Base-by-base conservation (phyloP, 768 basidiomycete genomes). In the Grammothele lineata region DNA sequence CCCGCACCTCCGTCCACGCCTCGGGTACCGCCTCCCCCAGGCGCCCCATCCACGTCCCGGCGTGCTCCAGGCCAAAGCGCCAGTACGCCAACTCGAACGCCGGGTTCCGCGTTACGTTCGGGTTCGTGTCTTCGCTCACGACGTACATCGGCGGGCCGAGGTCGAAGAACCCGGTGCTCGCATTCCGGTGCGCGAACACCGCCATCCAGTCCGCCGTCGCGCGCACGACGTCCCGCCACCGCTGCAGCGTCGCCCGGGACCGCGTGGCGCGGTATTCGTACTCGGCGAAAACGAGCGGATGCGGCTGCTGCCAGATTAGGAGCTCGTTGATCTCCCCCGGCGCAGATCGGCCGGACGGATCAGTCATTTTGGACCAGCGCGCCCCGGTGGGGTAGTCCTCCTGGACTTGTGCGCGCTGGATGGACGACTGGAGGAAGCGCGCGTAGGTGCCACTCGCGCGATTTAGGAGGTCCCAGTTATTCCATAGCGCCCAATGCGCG, bases 311-410 rank as follows among this genome's bases (percentile, higher is more conserved):
- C 78, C 79, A 83, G 45, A 83, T 77, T 27, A 83, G 69, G 14
- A 81, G 70, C 54, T 79, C 76, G 65, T 82, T 82, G 55, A 81
- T 80, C 48, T 80, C 69, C 1, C 80, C 80, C 0, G 80, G 80
- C 0, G 78, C 67, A 11, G 75, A 77, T 15, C 79, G 73, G 7
- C 80, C 80, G 0, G 71, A 68, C 0, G 80, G 80, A 51, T 81
- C 78, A 8, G 77, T 79, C 79, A 80, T 80, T 59, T 82, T 82
- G 7, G 76, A 73, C 78, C 78, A 80, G 22, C 80, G 72, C 17
- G 79, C 80, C n/a, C 80, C 80, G 7, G 67, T 56, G 10, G 66
- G 46, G 67, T 70, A 80, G 46, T 73, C 72, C 58, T 82, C 70
- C 59, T 80, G 77, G 3, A 71, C 62, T 53, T 76, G 74, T 1